A percentile compares a stretch with the other conserved stretches of the same genome.
Conservation (phyloP, 2,329 filamentous ascomycete genomes). For the Dactylellina parvicollis region DNA sequence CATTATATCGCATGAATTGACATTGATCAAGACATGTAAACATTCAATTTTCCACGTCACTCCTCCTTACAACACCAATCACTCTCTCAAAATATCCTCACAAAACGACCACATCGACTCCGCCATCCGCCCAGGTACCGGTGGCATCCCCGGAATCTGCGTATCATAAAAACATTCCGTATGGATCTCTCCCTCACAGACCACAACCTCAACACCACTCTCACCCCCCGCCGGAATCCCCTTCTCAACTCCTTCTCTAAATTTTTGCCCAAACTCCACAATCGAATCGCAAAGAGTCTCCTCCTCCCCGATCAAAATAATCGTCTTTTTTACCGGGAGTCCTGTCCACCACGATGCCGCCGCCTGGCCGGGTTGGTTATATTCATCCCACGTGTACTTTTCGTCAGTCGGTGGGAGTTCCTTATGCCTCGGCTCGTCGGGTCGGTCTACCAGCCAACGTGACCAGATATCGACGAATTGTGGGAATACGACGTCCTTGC, state of each 20-base stretch:
- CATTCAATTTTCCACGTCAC: not conserved
- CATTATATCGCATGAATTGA: too few relatives aligned
- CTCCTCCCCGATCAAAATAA: constrained; percentile 68
- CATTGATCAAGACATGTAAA: constrained; percentile 1
- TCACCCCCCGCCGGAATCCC: constrained; percentile 9
- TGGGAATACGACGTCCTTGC: constrained; percentile 66
- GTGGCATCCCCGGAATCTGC: constrained; percentile 13
- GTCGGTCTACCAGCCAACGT: constrained; percentile 64
- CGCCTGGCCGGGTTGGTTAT: constrained; percentile 67
- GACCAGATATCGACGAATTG: constrained; percentile 64
- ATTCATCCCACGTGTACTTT: constrained; percentile 62
- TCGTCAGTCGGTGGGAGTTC: constrained; percentile 41
- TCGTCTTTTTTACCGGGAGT: constrained; percentile 64
- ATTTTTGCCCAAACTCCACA: constrained; percentile 64
- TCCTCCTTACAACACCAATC: not conserved
- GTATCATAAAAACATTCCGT: constrained; percentile 53
- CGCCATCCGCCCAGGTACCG: constrained; percentile 43
- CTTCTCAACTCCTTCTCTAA: constrained; percentile 60
- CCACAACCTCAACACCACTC: constrained; percentile 28
- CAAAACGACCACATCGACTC: constrained; percentile 32
- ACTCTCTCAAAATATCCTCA: constrained; percentile 26
- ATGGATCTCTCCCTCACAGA: constrained; percentile 52
- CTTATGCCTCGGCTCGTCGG: constrained; percentile 48
- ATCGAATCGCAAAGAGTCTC: constrained; percentile 70
- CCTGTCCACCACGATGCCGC: constrained; percentile 67